These are phyloP conservation scores for Globisporangium ultimum DNA, from an alignment of 352 stramenopile species.

Conservation along the genomic window DNA sequence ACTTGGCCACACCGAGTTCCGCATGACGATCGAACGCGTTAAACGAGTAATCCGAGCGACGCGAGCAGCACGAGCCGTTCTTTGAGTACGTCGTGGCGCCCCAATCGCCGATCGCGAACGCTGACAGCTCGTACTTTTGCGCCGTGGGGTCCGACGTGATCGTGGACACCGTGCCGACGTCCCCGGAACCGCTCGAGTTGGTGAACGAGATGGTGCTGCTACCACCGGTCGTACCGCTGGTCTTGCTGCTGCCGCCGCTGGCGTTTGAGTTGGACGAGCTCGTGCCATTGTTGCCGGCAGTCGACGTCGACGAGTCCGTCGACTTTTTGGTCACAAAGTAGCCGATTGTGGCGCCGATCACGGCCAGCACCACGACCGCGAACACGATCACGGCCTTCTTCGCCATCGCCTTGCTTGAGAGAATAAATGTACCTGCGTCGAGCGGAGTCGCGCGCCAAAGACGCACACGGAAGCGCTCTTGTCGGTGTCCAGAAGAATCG, in stretches of 20 bases:
- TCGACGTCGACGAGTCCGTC: constrained; percentile 1
- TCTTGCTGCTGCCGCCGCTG: constrained; percentile 1
- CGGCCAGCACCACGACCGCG: constrained; percentile 19
- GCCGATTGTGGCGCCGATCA: constrained; percentile 20
- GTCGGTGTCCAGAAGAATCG: too few species aligned
- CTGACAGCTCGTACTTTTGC: constrained; percentile 12
- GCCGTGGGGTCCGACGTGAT: constrained; percentile 16
- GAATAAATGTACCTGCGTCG: too few species aligned
- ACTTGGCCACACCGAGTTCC: constrained; percentile 18
- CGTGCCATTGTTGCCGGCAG: not conserved
- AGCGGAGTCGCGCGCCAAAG: too few species aligned
- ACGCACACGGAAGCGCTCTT: too few species aligned
- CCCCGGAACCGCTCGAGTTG: constrained; percentile 2
- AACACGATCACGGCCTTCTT: constrained; percentile 21
- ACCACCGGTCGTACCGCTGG: not conserved
- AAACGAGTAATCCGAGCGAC: constrained; percentile 22
- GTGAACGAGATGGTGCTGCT: constrained; percentile 9
- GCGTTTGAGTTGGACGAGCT: constrained; percentile 10
- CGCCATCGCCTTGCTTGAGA: constrained; percentile 4
- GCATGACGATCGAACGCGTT: constrained; percentile 21
- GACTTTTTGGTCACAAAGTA: constrained; percentile 18
- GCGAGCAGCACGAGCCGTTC: constrained; percentile 23
- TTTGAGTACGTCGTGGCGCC: constrained; percentile 15
- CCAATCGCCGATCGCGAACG: constrained; percentile 18
- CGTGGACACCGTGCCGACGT: constrained; percentile 8